Evolutionary conservation across 139 green algal species (phyloP), one percentile per base, ranked within the genome.

Genomic region (Edaphochlamys debaryana): DNA sequence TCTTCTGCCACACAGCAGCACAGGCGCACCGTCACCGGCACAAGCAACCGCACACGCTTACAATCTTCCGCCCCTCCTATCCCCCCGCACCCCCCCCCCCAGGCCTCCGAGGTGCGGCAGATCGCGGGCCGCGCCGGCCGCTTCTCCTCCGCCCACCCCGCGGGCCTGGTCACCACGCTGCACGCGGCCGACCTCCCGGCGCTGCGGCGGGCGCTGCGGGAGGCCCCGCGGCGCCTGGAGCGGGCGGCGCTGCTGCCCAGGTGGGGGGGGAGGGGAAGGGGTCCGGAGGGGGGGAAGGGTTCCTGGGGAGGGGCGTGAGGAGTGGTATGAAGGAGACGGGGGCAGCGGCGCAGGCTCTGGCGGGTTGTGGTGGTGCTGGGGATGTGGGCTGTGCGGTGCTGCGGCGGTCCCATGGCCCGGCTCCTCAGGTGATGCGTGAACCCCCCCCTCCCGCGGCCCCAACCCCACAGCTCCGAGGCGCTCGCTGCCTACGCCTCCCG

Each of bases 121-220:
- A 89, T 88, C n/a, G 79, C 83, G 17, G 72, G 82, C 22, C 60
- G 80, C 34, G 80, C 90, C 42, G 79, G 79, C n/a, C 71, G 72
- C 29, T 85, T 82, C 88, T 40, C 52, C 69, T 34, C 27, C 68
- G 34, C 80, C 79, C 79, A 88, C 82, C 79, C 86, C 52, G 48
- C 85, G 50, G 86, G 89, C 37, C 84, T 87, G 37, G 89, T 93
- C 36, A 88, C 85, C 3, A 78, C 52, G 41, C 82, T 93, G 5
- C 68, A 82, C 38, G 37, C 80, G 15, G 13, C 22, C 0, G 89
- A 93, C 73, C 66, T 93, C 29, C 84, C 80, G 0, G n/a, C 77
- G 34, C 79, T 93, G 66, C 77, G 87, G 60, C 60, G 60, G 34
- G 82, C 86, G 0, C 64, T 91, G 72, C 67, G 40, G 23, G 40